Base-by-base conservation (phyloP, 2,329 filamentous ascomycete genomes). In the Huntiella abstrusa region DNA sequence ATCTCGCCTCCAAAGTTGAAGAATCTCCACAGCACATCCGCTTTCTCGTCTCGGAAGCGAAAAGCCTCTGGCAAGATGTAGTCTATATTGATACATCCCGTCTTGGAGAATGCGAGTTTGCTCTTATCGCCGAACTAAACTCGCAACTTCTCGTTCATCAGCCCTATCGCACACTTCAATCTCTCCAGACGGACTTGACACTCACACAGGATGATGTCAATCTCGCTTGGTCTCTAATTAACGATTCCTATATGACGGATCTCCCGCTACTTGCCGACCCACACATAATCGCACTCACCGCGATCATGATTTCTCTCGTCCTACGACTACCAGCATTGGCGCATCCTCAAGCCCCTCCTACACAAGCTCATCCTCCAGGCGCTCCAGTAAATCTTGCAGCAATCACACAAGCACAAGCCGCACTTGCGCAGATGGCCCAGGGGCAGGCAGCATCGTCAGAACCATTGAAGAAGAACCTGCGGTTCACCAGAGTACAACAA, bases 1-100 rank as follows among this genome's bases (percentile, higher is more conserved):
- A 98, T 60, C 69, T 98, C 33, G 87, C 91, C 15, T 94, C 86
- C 66, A 98, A 98, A 64, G 94, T 93, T 76, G 91, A 98, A 61
- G 91, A 98, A 61, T 87, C 80, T 43, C 91, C 91, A 2, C 88
- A 96, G 60, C 91, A 98, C 60, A 96, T 98, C 56, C 76, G 91
- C 28, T 73, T 93, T 52, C 80, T 98, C 49, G 79, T 91, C 8
- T 80, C 77, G 41, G 91, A 98, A 60, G 85, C 87, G 3, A 77
- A 85, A 33, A 75, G 80, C 49, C 70, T 92, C 50, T 94, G 85
- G 84, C 79, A 83, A 55, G 83, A 87, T 52, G 73, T 81, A 49
- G 75, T 83, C 53, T 69, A 73, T 36, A 73, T 78, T 49, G 86
- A 94, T 60, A 81, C 83, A 6, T 77, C 82, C 47, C 84, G 85